Conservation (phyloP, 2,329 filamentous ascomycete species). For the Colletotrichum camelliae region DNA sequence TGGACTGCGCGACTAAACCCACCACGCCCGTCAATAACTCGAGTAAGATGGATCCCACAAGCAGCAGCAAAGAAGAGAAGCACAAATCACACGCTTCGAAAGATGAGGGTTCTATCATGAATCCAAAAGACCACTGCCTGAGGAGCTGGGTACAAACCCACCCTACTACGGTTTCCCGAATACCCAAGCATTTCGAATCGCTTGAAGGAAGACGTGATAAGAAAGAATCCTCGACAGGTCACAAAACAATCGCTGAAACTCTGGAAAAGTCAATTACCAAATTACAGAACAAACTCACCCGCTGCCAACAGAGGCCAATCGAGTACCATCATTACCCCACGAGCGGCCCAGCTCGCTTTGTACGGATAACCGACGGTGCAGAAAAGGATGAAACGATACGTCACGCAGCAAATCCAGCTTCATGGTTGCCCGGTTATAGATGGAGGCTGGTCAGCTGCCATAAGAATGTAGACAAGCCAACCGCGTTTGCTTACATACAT, state of each 20-base stretch:
- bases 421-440: not conserved
- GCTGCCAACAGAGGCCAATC: not conserved
- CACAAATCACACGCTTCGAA: not conserved
- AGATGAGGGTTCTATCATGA: not conserved
- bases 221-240: not conserved
- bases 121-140: not conserved
- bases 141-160: not conserved
- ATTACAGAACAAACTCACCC: not conserved
- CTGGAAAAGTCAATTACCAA: not conserved
- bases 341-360: not conserved
- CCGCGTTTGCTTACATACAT: not conserved
- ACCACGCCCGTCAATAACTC: not conserved
- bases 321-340: not conserved
- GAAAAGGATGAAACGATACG: not conserved
- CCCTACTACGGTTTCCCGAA: not conserved
- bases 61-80: not conserved
- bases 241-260: not conserved
- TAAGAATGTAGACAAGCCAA: not conserved
- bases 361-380: not conserved
- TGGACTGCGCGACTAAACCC: not conserved
- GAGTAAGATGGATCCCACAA: not conserved
- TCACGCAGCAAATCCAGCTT: not conserved
- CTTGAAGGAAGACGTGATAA: fast-evolving
- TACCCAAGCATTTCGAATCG: not conserved
- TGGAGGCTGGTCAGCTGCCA: not conserved